Evolutionary conservation across 768 basidiomycete genomes (phyloP).

Genomic region (Rhodosporidiobolus odoratus): DNA sequence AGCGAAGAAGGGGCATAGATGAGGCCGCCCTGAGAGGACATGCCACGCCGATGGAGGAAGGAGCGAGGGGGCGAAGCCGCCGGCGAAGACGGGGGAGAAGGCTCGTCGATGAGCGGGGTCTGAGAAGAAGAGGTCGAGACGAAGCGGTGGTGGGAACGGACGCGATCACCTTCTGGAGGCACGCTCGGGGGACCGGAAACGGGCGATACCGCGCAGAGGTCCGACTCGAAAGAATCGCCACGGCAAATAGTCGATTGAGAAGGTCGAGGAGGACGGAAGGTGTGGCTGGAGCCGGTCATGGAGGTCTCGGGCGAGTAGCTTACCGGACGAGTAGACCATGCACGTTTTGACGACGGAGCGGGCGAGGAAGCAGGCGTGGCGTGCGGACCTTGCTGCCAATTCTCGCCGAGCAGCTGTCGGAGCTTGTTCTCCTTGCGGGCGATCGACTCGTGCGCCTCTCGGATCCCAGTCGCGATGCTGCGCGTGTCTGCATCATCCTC

Average conservation of each 20-base stretch:
- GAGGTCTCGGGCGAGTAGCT: neutral
- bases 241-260: neutral
- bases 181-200: too few relatives aligned
- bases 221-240: neutral
- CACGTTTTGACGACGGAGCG: neutral
- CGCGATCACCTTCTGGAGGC: too few relatives aligned
- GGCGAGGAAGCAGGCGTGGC: neutral
- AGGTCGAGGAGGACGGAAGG: neutral
- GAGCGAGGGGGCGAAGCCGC: too few relatives aligned
- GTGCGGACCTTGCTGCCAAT: constrained; percentile 9
- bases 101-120: constrained; percentile 8
- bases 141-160: constrained; percentile 20
- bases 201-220: too few relatives aligned
- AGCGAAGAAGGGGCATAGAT: neutral
- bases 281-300: neutral
- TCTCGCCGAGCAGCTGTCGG: constrained; percentile 19
- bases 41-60: too few relatives aligned
- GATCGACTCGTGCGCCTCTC: constrained; percentile 27
- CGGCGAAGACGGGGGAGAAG: too few relatives aligned
- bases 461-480: constrained; percentile 13
- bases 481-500: constrained; percentile 18
- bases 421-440: constrained; percentile 26
- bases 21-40: neutral
- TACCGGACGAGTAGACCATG: neutral
- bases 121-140: constrained; percentile 24